Conservation (phyloP, 2,329 filamentous ascomycete species). For the Beauveria medogensis region DNA sequence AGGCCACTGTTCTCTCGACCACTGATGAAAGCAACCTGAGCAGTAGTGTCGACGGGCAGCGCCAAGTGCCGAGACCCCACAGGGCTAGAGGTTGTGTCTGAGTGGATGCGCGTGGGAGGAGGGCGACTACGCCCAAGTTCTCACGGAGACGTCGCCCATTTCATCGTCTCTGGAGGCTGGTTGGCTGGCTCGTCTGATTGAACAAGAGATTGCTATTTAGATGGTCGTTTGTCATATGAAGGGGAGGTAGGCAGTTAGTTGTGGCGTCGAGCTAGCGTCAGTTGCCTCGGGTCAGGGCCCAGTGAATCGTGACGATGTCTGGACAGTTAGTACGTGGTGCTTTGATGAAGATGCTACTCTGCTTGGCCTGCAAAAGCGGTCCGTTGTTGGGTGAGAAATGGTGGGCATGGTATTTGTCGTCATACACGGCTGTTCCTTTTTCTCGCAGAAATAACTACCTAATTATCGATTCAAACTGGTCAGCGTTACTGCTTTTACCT, state of each 20-base stretch:
- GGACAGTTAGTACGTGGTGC: not conserved
- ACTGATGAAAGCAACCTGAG: not conserved
- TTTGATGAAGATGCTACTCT: not conserved
- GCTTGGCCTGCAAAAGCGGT: not conserved
- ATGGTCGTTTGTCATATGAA: no score
- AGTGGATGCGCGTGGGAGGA: not conserved
- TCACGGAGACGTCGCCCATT: not conserved
- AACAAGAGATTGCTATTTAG: not conserved
- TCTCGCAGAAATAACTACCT: not conserved
- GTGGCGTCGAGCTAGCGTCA: not conserved
- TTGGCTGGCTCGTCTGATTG: slow-evolving; percentile 3
- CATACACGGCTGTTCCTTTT: not conserved
- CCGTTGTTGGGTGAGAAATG: not conserved
- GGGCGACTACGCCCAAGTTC: not conserved
- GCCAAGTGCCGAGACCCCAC: not conserved
- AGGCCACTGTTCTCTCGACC: not conserved
- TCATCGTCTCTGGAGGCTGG: not conserved
- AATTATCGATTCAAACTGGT: no score
- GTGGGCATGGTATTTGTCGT: not conserved
- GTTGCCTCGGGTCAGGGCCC: not conserved
- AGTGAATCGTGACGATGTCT: not conserved
- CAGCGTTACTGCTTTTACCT: no score
- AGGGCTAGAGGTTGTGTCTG: not conserved
- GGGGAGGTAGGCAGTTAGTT: no score
- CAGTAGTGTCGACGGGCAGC: not conserved